phyloP scores from a whole-genome alignment of 306 rosid genomes.

The Cajanus cajan region DNA sequence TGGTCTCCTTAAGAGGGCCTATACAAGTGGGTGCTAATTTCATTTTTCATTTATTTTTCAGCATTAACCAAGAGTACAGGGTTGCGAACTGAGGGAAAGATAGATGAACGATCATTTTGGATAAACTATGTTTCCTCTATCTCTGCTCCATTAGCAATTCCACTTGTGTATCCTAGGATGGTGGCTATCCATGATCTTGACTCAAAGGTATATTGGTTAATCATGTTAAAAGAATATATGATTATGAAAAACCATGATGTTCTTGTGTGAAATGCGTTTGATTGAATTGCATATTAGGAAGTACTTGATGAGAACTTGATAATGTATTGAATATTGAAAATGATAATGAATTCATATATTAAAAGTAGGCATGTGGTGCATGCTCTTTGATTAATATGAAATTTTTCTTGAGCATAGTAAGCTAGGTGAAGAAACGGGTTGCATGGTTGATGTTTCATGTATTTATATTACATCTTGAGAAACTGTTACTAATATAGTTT shows the following conservation, averaged over 20 bases:
- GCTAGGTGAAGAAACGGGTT: background rate
- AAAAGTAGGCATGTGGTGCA: background rate
- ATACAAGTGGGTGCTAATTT: constrained; percentile 27
- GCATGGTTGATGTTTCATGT: background rate
- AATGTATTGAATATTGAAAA: constrained; percentile 5
- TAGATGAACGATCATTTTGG: constrained; percentile 94
- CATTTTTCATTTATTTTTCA: constrained; percentile 45
- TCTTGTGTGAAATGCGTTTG: background rate
- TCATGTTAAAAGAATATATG: background rate
- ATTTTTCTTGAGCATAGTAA: background rate
- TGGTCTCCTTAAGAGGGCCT: constrained; percentile 20
- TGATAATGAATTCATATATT: background rate
- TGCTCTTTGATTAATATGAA: constrained; percentile 6
- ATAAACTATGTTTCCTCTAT: constrained; percentile 75
- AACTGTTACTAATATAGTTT: background rate
- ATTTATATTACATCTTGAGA: constrained; percentile 15
- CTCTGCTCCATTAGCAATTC: constrained; percentile 83
- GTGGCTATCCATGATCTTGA: constrained; percentile 78
- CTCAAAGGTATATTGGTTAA: constrained; percentile 56
- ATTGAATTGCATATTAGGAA: background rate
- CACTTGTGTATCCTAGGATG: constrained; percentile 96
- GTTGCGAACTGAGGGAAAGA: constrained; percentile 76
- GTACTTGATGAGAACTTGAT: constrained; percentile 16
- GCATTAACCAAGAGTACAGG: constrained; percentile 89
- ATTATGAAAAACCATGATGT: constrained; percentile 23